A percentile compares a stretch with the other conserved stretches of the same genome.
Evolutionary conservation across 2,329 filamentous ascomycete species (phyloP).

Genomic region (Colletotrichum destructivum): DNA sequence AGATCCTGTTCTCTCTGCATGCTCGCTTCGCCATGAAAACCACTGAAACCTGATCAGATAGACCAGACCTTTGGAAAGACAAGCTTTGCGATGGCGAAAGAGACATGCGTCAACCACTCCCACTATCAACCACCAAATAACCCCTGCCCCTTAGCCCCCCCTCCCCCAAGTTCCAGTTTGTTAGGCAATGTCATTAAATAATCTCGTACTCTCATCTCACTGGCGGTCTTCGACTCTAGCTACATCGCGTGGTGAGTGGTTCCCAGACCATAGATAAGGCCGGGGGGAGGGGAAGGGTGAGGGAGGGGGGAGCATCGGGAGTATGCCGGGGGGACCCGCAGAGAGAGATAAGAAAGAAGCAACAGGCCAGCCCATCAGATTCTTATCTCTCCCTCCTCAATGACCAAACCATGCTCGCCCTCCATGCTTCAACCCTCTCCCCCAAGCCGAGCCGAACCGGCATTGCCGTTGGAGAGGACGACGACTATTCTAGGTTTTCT

Average conservation of each 20-base stretch:
- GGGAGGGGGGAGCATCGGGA: background rate
- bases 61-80: background rate
- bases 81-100: conserved; percentile 24
- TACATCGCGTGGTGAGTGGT: conserved; percentile 15
- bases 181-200: conserved; percentile 33
- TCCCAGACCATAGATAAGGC: conserved; percentile 30
- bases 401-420: background rate
- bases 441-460: background rate
- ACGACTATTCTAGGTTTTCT: background rate
- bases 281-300: background rate
- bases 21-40: background rate
- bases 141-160: background rate
- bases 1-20: too few species aligned
- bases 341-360: conserved; percentile 39
- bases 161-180: background rate
- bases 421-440: background rate
- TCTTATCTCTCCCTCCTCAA: conserved; percentile 25
- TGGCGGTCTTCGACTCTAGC: background rate
- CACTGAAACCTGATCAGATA: background rate
- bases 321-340: conserved; percentile 27
- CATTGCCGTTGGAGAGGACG: conserved; percentile 11
- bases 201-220: background rate
- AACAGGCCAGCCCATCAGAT: conserved; percentile 18
- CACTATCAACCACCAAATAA: background rate
- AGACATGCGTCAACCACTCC: background rate